These are phyloP conservation scores for Blastocrithidia nonstop DNA, from an alignment of 208 protist species.

Conservation along the genomic window DNA sequence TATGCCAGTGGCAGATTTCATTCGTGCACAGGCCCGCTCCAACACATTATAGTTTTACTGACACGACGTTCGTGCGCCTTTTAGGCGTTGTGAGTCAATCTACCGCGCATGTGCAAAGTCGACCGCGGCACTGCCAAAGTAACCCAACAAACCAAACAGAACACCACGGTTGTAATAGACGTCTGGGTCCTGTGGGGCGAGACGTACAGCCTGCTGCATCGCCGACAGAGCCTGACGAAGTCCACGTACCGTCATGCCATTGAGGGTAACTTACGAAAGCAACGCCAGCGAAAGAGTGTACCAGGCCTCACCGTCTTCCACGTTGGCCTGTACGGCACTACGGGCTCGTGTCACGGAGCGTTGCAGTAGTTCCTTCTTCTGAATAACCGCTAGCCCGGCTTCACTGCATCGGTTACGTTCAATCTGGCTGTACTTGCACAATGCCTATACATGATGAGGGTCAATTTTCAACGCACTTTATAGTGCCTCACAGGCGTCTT, in stretches of 20 bases:
- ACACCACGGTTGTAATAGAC: conserved; percentile 67
- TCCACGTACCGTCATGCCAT: conserved; percentile 26
- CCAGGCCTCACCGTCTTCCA: conserved; percentile 47
- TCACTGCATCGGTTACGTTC: conserved; percentile 59
- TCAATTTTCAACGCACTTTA: conserved; percentile 45
- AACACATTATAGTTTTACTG: conserved; percentile 37
- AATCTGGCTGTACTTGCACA: conserved; percentile 72
- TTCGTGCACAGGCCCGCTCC: conserved; percentile 16
- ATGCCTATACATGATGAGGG: conserved; percentile 20
- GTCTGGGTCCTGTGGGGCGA: conserved; percentile 36
- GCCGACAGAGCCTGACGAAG: conserved; percentile 26
- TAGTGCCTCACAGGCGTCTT: conserved; percentile 61
- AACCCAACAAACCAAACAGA: conserved; percentile 48
- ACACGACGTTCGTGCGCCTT: conserved; percentile 18
- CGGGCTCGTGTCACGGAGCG: conserved; percentile 44
- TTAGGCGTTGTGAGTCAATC: conserved; percentile 37
- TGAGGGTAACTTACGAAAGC: conserved; percentile 35
- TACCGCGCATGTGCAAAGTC: conserved; percentile 31
- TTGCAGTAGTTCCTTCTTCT: conserved; percentile 22
- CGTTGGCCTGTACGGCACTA: conserved; percentile 25
- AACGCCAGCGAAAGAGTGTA: conserved; percentile 48
- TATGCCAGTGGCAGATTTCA: conserved; percentile 23
- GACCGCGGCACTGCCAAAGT: conserved; percentile 37
- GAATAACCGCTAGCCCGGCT: conserved; percentile 15
- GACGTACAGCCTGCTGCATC: conserved; percentile 40